phyloP scores from a whole-genome alignment of 768 basidiomycete genomes.

The Grammothele lineata region DNA sequence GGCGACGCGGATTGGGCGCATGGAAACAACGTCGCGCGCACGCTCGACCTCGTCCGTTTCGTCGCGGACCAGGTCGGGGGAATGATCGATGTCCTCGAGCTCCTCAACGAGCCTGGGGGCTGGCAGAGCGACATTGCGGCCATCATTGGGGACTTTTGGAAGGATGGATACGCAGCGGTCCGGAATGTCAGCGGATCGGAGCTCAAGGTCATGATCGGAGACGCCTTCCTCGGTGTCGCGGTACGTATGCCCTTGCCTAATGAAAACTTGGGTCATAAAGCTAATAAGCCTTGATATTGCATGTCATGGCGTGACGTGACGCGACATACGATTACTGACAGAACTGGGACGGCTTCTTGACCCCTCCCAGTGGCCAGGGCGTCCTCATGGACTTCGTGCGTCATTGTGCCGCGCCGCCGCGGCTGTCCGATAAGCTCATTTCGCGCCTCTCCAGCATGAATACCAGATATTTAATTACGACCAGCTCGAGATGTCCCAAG shows the following conservation, averaged over 20 bases:
- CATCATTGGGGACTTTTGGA: slow-evolving; percentile 51
- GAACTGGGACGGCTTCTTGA: slow-evolving; percentile 60
- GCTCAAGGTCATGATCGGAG: slow-evolving; percentile 67
- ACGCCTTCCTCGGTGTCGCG: slow-evolving; percentile 61
- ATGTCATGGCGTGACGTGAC: too few relatives aligned
- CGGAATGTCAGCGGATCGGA: slow-evolving; percentile 41
- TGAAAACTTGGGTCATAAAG: too few relatives aligned
- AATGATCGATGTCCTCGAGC: slow-evolving; percentile 58
- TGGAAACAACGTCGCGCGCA: slow-evolving; percentile 40
- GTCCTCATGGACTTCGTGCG: slow-evolving; percentile 65
- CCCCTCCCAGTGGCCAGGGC: slow-evolving; percentile 45
- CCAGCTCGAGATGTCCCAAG: slow-evolving; percentile 49
- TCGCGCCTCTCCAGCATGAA: slow-evolving; percentile 45
- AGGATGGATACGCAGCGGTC: slow-evolving; percentile 56
- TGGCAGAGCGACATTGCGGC: slow-evolving; percentile 42
- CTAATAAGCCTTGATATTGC: neutral
- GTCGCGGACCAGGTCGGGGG: slow-evolving; percentile 51
- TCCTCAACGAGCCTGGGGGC: slow-evolving; percentile 68
- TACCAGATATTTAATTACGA: slow-evolving; percentile 68
- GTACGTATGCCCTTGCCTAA: slow-evolving; percentile 27
- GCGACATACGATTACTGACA: slow-evolving; percentile 18
- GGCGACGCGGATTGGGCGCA: slow-evolving; percentile 51
- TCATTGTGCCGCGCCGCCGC: too few relatives aligned
- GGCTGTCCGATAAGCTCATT: neutral
- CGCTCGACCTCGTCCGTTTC: slow-evolving; percentile 54